These are phyloP conservation scores for Plasmodium knowlesi DNA, from an alignment of 169 alveolate genomes.

Conservation along the genomic window DNA sequence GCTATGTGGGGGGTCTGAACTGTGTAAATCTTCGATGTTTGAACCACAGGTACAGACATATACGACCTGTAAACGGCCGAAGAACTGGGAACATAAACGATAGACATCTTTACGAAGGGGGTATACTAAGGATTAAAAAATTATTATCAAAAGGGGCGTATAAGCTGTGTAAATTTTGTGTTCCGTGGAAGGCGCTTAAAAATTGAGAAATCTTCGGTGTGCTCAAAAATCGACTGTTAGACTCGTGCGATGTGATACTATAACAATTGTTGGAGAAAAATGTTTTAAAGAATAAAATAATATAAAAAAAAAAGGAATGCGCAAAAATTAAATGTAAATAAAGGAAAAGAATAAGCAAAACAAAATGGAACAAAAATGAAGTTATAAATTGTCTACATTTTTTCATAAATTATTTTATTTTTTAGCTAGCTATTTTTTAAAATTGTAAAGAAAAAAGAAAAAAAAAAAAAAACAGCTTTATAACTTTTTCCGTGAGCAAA, in stretches of 20 bases:
- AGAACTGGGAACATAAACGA: conserved; percentile 36
- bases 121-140: not conserved
- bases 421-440: not conserved
- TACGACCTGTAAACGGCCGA: conserved; percentile 20
- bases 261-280: not conserved
- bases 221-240: not conserved
- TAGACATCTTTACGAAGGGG: conserved; percentile 40
- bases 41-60: conserved; percentile 37
- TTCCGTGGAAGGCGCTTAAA: not conserved
- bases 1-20: conserved; percentile 2
- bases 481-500: not conserved
- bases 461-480: not conserved
- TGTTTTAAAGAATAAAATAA: not conserved
- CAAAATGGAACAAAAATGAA: not conserved
- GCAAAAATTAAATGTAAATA: not conserved
- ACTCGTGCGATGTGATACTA: not conserved
- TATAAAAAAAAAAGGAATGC: not conserved
- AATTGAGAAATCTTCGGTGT: not conserved
- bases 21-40: conserved; percentile 29
- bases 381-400: not conserved
- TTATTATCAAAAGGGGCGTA: not conserved
- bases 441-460: not conserved
- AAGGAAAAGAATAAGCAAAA: not conserved
- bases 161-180: not conserved
- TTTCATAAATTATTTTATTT: not conserved